Base-by-base conservation (phyloP, 345 rosid species). In the Raphanus sativus region DNA sequence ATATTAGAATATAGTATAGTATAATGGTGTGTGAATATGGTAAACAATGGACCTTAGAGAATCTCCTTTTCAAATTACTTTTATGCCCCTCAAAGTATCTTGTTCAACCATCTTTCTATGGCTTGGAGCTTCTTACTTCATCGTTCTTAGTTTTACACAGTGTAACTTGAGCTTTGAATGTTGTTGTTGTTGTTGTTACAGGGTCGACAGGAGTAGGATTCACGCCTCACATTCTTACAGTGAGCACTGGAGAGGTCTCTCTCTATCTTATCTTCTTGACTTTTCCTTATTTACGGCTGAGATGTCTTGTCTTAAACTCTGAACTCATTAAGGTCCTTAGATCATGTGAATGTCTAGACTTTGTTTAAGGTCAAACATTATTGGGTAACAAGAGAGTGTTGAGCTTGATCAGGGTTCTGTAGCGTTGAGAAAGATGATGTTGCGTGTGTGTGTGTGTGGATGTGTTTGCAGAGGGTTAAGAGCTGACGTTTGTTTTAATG, bases 131-230 rank as follows among this genome's bases (percentile, higher is more conserved):
- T 48, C 30, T 28, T n/a, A n/a, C n/a, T n/a, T n/a, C n/a, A n/a
- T n/a, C n/a, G n/a, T n/a, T n/a, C n/a, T n/a, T n/a, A n/a, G n/a
- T n/a, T n/a, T n/a, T n/a, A n/a, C 12, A 15, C 15, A 12, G 52
- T 63, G 30, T 45, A 65, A 5, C 6, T 40, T 65, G 52, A 13
- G 58, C 25, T 25, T 6, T 25, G 58, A 25, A 12, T 48, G 5
- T 48, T 10, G 36, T 33, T 25, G 32, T 26, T 30, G 4, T 5
- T 80, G 25, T 71, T 71, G 65, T 71, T 75, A 48, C 34, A 63
- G 73, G 70, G 59, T 79, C 95, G 0, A 91, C 93, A 15, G 97
- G 95, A 65, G 72, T 85, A 33, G 97, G 91, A 56, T 91, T 91
- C 80, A 88, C 89, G 55, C 93, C 97, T 3, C 97, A 88, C 75